These are phyloP conservation scores for Neoscytalidium dimidiatum DNA, from an alignment of 2,329 filamentous ascomycete genomes.

Conservation along the genomic window DNA sequence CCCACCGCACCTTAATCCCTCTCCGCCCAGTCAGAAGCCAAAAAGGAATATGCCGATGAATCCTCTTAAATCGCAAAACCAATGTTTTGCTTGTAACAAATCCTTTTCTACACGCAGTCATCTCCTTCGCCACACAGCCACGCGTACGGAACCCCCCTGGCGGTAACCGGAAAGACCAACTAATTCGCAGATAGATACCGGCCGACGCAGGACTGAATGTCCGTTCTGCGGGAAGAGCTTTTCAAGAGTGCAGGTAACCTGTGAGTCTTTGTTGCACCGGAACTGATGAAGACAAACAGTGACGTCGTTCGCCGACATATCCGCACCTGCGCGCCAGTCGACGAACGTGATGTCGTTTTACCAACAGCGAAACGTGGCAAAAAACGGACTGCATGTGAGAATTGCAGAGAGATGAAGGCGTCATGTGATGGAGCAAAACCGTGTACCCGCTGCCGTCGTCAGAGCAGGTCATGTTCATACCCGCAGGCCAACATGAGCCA, in stretches of 20 bases:
- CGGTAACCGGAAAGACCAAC: background rate
- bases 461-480: background rate
- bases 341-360: background rate
- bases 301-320: conserved; percentile 2
- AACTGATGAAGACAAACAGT: background rate
- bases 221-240: background rate
- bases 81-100: background rate
- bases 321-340: background rate
- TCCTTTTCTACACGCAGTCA: background rate
- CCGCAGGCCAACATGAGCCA: background rate
- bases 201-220: background rate
- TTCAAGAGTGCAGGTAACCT: background rate
- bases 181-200: background rate
- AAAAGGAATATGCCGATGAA: background rate
- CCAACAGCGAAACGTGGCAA: background rate
- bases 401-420: background rate
- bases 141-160: background rate
- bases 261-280: no score
- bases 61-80: background rate
- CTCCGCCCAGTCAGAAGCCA: background rate
- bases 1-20: background rate
- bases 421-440: background rate
- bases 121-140: background rate
- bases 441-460: background rate
- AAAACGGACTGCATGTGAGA: background rate